Evolutionary conservation across 1,284 basidiomycete genomes (phyloP).

Genomic region (Agroathelia rolfsii): DNA sequence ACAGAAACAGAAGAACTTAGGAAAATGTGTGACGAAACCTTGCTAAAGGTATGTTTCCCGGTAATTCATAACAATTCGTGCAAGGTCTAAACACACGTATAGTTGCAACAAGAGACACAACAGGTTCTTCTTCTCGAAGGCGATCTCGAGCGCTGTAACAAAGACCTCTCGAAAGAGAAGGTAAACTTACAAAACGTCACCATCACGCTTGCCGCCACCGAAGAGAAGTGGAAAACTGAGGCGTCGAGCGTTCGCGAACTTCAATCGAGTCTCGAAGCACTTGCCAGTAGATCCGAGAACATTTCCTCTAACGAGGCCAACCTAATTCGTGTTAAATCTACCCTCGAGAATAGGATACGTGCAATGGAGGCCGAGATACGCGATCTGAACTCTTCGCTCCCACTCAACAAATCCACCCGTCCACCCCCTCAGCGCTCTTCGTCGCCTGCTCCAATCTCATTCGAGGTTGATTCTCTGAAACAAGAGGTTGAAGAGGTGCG

Average conservation of each 20-base stretch:
- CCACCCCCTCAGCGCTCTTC: conserved; percentile 24
- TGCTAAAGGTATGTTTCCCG: conserved; percentile 50
- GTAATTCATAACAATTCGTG: conserved; percentile 7
- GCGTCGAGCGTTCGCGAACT: conserved; percentile 42
- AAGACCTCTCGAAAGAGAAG: conserved; percentile 48
- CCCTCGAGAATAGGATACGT: conserved; percentile 41
- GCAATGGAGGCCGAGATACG: conserved; percentile 42
- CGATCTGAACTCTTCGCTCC: conserved; percentile 23
- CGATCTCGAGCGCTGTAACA: conserved; percentile 35
- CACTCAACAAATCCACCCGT: conserved; percentile 19
- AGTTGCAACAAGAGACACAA: conserved; percentile 53
- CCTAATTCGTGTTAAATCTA: conserved; percentile 44
- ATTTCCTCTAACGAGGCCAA: conserved; percentile 32
- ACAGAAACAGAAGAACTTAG: conserved; percentile 45
- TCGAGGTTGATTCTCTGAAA: conserved; percentile 40
- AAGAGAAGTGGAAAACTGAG: conserved; percentile 40
- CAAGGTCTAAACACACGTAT: conserved; percentile 7
- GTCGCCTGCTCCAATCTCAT: conserved; percentile 39
- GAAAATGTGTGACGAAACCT: conserved; percentile 41
- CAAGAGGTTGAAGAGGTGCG: conserved; percentile 41
- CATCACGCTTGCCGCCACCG: conserved; percentile 34
- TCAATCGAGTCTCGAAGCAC: conserved; percentile 44
- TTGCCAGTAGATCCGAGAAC: conserved; percentile 44
- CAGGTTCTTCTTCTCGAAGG: conserved; percentile 46
- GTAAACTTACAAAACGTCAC: conserved; percentile 44